phyloP scores from a whole-genome alignment of 768 basidiomycete species.

The Amanita fuliginea region DNA sequence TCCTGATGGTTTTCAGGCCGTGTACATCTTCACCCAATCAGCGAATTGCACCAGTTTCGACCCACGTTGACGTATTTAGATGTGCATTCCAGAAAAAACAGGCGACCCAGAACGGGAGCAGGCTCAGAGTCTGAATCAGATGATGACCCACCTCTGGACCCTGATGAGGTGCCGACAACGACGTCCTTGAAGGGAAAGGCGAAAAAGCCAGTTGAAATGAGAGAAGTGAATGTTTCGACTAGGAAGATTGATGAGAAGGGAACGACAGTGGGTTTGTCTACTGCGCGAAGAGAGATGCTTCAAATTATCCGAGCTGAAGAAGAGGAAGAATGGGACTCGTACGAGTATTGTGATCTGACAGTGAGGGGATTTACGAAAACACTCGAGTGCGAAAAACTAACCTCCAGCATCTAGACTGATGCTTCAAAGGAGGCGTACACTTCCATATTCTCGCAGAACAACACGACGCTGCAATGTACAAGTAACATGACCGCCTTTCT shows the following conservation, averaged over 20 bases:
- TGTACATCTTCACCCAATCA: conserved; percentile 70
- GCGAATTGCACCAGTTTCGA: conserved; percentile 71
- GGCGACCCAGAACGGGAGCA: conserved; percentile 28
- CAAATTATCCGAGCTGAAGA: conserved; percentile 63
- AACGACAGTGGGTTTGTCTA: conserved; percentile 44
- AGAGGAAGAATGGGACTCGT: conserved; percentile 64
- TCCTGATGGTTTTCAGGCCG: conserved; percentile 32
- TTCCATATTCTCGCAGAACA: conserved; percentile 49
- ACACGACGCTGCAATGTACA: conserved; percentile 38
- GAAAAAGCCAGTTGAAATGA: conserved; percentile 51
- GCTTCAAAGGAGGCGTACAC: conserved; percentile 51
- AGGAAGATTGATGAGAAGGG: conserved; percentile 59
- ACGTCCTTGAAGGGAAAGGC: conserved; percentile 46
- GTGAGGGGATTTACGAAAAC: conserved; percentile 28
- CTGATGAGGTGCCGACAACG: conserved; percentile 46
- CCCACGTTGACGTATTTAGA: conserved; percentile 80
- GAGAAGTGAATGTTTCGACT: conserved; percentile 70
- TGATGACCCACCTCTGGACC: conserved; percentile 71
- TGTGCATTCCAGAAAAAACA: conserved; percentile 50
- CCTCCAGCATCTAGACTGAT: conserved; percentile 31
- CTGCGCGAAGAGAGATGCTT: conserved; percentile 68
- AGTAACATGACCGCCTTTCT: conserved; percentile 47
- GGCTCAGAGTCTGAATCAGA: conserved; percentile 67
- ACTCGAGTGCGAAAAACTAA: not conserved
- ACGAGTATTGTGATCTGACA: conserved; percentile 54